Percentiles rank a stretch among this genome's conserved stretches.
phyloP scores from a whole-genome alignment of 768 basidiomycete genomes.

The Russula brevipes region DNA sequence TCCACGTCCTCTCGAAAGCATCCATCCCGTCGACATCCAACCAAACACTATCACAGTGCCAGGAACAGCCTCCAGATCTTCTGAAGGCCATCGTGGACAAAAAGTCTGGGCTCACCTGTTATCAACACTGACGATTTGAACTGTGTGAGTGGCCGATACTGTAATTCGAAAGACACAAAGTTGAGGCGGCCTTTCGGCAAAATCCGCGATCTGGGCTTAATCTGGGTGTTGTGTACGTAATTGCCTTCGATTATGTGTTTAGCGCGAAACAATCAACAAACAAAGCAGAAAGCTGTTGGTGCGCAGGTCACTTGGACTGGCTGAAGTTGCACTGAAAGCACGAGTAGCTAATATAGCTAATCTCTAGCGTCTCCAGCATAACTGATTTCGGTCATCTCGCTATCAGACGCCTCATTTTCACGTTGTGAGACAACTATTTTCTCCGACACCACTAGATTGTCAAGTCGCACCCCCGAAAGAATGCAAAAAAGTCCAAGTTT shows the following conservation, averaged over 20 bases:
- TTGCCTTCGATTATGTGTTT: too few relatives aligned
- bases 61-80: background rate
- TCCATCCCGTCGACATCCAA: slow-evolving; percentile 29
- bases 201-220: background rate
- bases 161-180: background rate
- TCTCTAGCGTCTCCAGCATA: background rate
- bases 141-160: slow-evolving; percentile 23
- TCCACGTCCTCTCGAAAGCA: slow-evolving; percentile 21
- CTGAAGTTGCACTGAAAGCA: slow-evolving; percentile 2
- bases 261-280: too few relatives aligned
- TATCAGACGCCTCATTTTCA: too few relatives aligned
- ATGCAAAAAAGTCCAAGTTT: too few relatives aligned
- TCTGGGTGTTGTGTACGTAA: too few relatives aligned
- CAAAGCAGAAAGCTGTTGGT: too few relatives aligned
- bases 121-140: slow-evolving; percentile 30
- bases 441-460: background rate
- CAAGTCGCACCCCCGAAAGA: background rate
- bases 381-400: slow-evolving; percentile 10
- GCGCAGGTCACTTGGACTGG: slow-evolving; percentile 34
- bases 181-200: slow-evolving; percentile 9
- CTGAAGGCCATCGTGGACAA: slow-evolving; percentile 4
- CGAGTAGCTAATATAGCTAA: background rate
- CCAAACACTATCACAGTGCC: background rate
- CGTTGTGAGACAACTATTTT: too few relatives aligned
- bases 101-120: slow-evolving; percentile 30